phyloP scores from a whole-genome alignment of 495 filamentous ascomycete genomes.

The Hypomontagnella submonticulosa region DNA sequence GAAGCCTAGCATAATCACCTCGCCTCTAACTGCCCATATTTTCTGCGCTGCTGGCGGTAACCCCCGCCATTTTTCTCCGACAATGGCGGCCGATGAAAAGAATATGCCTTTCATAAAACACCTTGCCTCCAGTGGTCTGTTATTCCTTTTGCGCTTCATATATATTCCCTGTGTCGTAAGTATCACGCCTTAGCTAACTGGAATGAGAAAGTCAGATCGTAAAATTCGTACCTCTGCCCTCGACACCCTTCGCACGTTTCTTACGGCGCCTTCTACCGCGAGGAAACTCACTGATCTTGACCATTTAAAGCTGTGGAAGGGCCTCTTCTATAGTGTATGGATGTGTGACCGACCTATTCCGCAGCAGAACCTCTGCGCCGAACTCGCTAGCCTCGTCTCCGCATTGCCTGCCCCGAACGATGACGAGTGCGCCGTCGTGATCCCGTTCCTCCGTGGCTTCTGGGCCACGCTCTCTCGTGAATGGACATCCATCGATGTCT shows the following conservation, averaged over 20 bases:
- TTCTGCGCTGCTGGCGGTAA: too few species aligned
- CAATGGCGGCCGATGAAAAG: constrained; percentile 57
- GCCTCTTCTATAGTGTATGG: constrained; percentile 96
- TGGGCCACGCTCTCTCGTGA: constrained; percentile 89
- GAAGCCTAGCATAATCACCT: too few species aligned
- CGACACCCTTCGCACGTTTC: constrained; percentile 79
- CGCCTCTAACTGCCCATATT: too few species aligned
- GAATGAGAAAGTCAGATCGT: constrained; percentile 65
- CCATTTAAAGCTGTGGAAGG: constrained; percentile 93
- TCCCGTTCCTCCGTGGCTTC: constrained; percentile 77
- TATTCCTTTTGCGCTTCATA: neutral
- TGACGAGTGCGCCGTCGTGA: constrained; percentile 58
- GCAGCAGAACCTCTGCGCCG: constrained; percentile 83
- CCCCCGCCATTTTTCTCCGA: neutral
- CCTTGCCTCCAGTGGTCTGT: constrained; percentile 63
- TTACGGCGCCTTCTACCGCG: constrained; percentile 68
- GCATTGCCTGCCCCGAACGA: constrained; percentile 67
- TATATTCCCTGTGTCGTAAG: too few species aligned
- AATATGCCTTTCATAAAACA: constrained; percentile 64
- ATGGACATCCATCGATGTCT: constrained; percentile 82
- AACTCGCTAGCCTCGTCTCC: constrained; percentile 78
- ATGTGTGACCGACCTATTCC: constrained; percentile 89
- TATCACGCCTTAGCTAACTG: too few species aligned
- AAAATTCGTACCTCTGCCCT: constrained; percentile 84
- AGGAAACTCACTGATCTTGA: constrained; percentile 74